Base-by-base conservation (phyloP, 1,139 yeast species). In the Ogataea hybrid region DNA sequence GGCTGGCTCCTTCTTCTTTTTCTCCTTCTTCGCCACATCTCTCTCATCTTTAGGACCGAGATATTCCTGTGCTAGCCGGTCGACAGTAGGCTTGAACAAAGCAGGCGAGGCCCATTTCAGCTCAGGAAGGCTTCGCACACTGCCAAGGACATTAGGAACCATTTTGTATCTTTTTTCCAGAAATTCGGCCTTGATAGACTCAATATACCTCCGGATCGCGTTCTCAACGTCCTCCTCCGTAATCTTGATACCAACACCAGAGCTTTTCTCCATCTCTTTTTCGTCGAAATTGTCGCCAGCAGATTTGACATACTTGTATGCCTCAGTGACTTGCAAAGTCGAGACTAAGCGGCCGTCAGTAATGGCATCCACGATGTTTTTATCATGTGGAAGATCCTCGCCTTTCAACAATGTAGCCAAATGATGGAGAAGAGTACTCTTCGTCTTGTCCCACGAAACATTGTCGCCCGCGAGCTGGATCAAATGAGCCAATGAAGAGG, bases 1-100 rank as follows among this genome's bases (percentile, higher is more conserved):
- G 12, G 45, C 29, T 9, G 56, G 52, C 12, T 55, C 56, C 44
- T 52, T 51, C 61, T 74, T 72, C 61, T 80, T 81, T 71, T 84
- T 83, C 59, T 82, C 87, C 70, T 86, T 84, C 68, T 86, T 86
- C 42, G 81, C 75, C 18, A 82, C 73, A 62, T 92, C 98, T 50
- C 98, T 80, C 60, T 90, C 98, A 61, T 92, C 98, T 65, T 90
- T 92, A 39, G 98, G 97, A 17, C 98, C 98, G 42, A 89, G 68
- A 20, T 82, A 65, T 35, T 69, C 78, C 50, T 86, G 67, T 18
- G 89, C 70, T 56, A 84, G 79, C 37, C 74, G 80, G 60, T 92
- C 98, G 52, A 92, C 84, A 20, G 79, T 73, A 12, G 96, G 95
- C 67, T 92, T 92, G 69, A 92, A 86, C 44, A 78, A 69, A 39